Evolutionary conservation across 306 rosid genomes (phyloP).

Genomic region (Inga leiocalycina): DNA sequence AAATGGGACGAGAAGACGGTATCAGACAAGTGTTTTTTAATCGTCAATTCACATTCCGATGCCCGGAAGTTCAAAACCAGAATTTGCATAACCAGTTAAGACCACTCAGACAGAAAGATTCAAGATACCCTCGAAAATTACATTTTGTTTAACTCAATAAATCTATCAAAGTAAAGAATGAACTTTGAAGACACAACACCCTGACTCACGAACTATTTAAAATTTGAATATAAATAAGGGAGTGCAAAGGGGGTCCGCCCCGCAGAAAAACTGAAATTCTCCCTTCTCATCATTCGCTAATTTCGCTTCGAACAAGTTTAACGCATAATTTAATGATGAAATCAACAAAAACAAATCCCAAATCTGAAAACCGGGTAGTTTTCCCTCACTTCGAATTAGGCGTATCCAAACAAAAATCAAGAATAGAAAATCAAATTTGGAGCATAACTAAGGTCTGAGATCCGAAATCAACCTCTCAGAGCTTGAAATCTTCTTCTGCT

Average conservation of each 20-base stretch:
- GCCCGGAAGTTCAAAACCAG: constrained; percentile 23
- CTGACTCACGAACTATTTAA: neutral
- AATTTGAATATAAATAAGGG: neutral
- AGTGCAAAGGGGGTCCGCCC: neutral
- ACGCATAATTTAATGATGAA: neutral
- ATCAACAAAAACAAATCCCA: constrained; percentile 1
- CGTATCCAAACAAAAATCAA: neutral
- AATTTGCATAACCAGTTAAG: constrained; percentile 17
- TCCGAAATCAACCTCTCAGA: constrained; percentile 30
- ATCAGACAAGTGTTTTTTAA: neutral
- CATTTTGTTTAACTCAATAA: neutral
- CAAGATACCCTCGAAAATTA: neutral
- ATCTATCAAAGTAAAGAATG: neutral
- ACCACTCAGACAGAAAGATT: constrained; percentile 11
- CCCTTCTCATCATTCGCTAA: neutral
- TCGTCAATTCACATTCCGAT: neutral
- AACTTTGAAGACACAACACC: neutral
- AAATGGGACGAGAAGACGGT: constrained; percentile 3
- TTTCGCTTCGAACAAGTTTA: neutral
- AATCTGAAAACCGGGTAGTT: neutral
- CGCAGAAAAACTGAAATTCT: constrained; percentile 9
- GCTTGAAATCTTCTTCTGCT: neutral
- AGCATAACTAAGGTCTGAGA: neutral
- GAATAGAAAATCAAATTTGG: neutral
- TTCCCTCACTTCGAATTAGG: constrained; percentile 1